Evolutionary conservation across 192 early-diverging fungal genomes (phyloP), one percentile per base, ranked within the genome.

Genomic region (Gamsiella multidivaricata): DNA sequence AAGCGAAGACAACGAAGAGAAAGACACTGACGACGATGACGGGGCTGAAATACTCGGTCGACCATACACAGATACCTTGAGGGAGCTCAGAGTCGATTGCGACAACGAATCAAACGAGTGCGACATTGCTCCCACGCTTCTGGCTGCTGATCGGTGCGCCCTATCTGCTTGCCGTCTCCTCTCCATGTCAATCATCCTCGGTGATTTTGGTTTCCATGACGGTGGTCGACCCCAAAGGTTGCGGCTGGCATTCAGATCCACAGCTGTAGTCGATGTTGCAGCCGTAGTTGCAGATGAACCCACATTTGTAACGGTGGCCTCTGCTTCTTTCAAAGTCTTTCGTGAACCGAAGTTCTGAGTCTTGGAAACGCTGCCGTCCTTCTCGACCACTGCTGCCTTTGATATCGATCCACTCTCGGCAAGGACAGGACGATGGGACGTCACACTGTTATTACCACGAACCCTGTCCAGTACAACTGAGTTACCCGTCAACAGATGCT

Each of bases 151-250:
- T 23, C 57, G 56, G n/a, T 29, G 36, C 12, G 25, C 15, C 18
- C 39, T 34, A 32, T 61, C 64, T 10, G 18, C n/a, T 11, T 61
- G 50, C 22, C 31, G 58, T 28, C 17, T 78, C 28, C 37, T 62
- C 6, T 69, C 66, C 60, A 69, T 64, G n/a, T 78, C 74, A 26
- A 78, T 46, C 74, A 78, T 78, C 25, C 41, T 32, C 1, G 74
- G 74, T 29, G 65, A 63, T 10, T 59, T 63, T 20, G 74, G 74
- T 47, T 67, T 76, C 74, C 74, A 78, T 1, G 74, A 78, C 2
- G 74, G 74, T 20, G 74, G 74, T 15, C 74, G 33, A n/a, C 74
- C 74, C 74, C 74, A 78, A 14, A 66, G 74, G 5, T 68, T 69
- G 11, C 52, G 65, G 28, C 42, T 52, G 11, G 55, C 26, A 1